A percentile compares a stretch with the other conserved stretches of the same genome.
Conservation (phyloP, 495 filamentous ascomycete genomes). For the Elasticomyces elasticus region DNA sequence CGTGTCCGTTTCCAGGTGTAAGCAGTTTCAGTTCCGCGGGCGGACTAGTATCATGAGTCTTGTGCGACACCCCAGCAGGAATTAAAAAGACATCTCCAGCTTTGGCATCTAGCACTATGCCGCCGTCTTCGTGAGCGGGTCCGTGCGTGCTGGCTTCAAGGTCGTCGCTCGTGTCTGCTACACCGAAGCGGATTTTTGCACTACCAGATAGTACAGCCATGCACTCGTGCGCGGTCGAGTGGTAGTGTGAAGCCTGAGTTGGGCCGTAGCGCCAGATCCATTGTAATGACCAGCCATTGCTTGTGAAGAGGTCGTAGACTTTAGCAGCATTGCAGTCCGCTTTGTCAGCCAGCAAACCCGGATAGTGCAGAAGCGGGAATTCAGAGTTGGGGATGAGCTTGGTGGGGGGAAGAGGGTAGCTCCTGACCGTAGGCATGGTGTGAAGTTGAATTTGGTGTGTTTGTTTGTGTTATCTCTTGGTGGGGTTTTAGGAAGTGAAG, state of each 20-base stretch:
- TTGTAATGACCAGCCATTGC: conserved; percentile 30
- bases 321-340: conserved; percentile 5
- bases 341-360: conserved; percentile 15
- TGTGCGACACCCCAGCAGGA: conserved; percentile 33
- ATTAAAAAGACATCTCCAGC: conserved; percentile 34
- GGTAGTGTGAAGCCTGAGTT: conserved; percentile 33
- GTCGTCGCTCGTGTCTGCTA: conserved; percentile 28
- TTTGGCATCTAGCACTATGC: conserved; percentile 25
- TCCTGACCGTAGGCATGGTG: conserved; percentile 21
- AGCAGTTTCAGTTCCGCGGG: conserved; percentile 19
- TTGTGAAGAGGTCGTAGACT: conserved; percentile 29
- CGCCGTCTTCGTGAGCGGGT: conserved; percentile 20
- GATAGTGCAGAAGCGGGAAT: conserved; percentile 30
- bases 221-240: conserved; percentile 33
- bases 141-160: conserved; percentile 25
- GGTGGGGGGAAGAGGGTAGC: conserved; percentile 25
- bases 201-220: conserved; percentile 33
- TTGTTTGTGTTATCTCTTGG: too few species aligned
- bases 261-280: conserved; percentile 34
- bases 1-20: conserved; percentile 26
- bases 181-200: conserved; percentile 33
- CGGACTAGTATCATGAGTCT: conserved; percentile 27
- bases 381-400: conserved; percentile 32
- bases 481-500: too few species aligned
- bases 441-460: too few species aligned